A percentile compares a stretch with the other conserved stretches of the same genome.
Evolutionary conservation across 176 grass and related monocot species (phyloP).

Genomic region (Cenchrus americanus): DNA sequence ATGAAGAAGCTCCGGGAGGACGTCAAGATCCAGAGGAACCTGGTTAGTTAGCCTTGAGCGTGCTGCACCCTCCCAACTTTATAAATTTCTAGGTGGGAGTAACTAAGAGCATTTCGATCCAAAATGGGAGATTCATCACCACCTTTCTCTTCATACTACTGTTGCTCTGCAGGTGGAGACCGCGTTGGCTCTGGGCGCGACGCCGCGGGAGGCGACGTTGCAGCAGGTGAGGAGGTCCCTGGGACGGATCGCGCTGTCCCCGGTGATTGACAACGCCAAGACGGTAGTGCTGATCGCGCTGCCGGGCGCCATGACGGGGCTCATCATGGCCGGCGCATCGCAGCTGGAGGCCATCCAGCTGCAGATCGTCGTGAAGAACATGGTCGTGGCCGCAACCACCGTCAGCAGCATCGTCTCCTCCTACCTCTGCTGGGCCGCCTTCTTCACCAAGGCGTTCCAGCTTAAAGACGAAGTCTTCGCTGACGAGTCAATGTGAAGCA

Average conservation of each 20-base stretch:
- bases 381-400: constrained; percentile 75
- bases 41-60: neutral
- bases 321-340: constrained; percentile 84
- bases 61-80: constrained; percentile 29
- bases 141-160: too few species aligned
- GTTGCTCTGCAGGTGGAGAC: constrained; percentile 68
- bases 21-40: constrained; percentile 43
- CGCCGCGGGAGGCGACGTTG: constrained; percentile 75
- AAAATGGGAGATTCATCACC: too few species aligned
- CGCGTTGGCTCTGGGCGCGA: constrained; percentile 76
- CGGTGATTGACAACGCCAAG: constrained; percentile 72
- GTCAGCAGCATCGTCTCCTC: constrained; percentile 80
- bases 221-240: constrained; percentile 68
- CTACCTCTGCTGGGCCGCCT: constrained; percentile 79
- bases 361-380: constrained; percentile 85
- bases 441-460: constrained; percentile 88
- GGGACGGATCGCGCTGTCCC: constrained; percentile 61
- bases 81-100: too few species aligned
- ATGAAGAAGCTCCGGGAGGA: constrained; percentile 31
- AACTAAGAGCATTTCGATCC: too few species aligned
- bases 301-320: constrained; percentile 77
- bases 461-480: constrained; percentile 60
- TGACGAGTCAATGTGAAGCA: too few species aligned
- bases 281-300: constrained; percentile 79
- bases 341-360: constrained; percentile 81